Conservation (phyloP, 176 grass and related monocot species). For the Carex littledalei region DNA sequence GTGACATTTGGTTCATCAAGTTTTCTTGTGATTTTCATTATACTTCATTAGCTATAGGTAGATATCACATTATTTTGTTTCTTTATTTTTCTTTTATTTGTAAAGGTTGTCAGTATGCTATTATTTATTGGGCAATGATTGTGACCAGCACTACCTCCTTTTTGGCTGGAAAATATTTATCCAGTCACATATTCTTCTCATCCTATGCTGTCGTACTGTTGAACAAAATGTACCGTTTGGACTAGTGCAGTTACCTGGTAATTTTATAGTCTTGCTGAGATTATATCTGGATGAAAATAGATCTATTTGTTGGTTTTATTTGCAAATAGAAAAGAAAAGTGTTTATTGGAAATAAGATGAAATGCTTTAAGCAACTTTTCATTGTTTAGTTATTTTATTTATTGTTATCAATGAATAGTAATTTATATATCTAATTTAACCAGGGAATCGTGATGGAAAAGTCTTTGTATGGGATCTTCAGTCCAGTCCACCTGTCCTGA, state of each 20-base stretch:
- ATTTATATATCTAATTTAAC: conserved; percentile 26
- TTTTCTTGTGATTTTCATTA: conserved; percentile 99
- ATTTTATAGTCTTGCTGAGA: neutral
- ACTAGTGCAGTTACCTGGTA: neutral
- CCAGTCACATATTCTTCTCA: neutral
- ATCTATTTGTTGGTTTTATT: neutral
- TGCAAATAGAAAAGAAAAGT: neutral
- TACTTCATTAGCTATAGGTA: conserved; percentile 93
- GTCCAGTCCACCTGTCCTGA: conserved; percentile 61
- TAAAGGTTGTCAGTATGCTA: neutral
- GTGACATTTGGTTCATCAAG: conserved; percentile 98
- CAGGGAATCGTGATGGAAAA: conserved; percentile 92
- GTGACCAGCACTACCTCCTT: neutral
- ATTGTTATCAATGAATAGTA: neutral
- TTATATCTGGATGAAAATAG: neutral
- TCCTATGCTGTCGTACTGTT: neutral
- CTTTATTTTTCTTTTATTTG: neutral
- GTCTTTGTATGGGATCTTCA: conserved; percentile 91
- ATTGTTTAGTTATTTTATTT: neutral
- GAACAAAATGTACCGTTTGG: neutral
- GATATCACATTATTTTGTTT: neutral
- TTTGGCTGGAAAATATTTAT: neutral
- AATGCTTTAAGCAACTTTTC: neutral
- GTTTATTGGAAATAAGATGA: neutral
- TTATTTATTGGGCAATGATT: neutral